Conservation (phyloP, 768 basidiomycete genomes). For the Pulveroboletus ravenelii region DNA sequence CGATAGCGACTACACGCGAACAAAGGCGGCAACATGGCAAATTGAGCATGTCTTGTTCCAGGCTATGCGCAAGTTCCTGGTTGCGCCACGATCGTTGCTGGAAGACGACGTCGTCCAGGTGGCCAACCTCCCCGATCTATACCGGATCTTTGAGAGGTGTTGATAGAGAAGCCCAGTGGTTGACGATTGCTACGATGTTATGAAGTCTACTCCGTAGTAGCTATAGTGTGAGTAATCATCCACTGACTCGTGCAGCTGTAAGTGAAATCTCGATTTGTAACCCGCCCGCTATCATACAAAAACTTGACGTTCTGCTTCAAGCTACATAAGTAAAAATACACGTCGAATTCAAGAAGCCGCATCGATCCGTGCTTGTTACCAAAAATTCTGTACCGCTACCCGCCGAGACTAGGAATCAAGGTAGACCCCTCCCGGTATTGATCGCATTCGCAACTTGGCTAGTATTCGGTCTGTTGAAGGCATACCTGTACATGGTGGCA, state of each 20-base stretch:
- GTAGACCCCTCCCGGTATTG: conserved; percentile 58
- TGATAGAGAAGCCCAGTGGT: conserved; percentile 32
- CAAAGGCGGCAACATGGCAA: conserved; percentile 70
- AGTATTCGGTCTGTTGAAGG: conserved; percentile 72
- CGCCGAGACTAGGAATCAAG: conserved; percentile 35
- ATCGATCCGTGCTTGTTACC: too few species aligned
- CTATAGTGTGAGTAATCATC: neutral
- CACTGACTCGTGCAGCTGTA: neutral
- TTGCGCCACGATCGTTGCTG: conserved; percentile 59
- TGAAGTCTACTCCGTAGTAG: neutral
- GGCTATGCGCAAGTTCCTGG: conserved; percentile 71
- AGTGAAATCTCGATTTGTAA: neutral
- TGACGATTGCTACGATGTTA: conserved; percentile 2
- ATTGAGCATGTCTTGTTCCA: conserved; percentile 91
- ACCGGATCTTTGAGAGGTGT: conserved; percentile 92
- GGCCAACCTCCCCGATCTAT: conserved; percentile 86
- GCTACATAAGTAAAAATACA: neutral
- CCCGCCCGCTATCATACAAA: neutral
- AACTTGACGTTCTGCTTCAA: neutral
- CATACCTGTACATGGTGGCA: conserved; percentile 45
- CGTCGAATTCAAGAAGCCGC: neutral
- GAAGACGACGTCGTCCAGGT: conserved; percentile 80
- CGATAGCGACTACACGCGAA: conserved; percentile 38
- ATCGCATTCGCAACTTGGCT: conserved; percentile 75
- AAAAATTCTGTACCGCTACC: neutral